A percentile compares a stretch with the other conserved stretches of the same genome.
These are phyloP conservation scores for Piromyces finnis DNA, from an alignment of 192 early-diverging fungal genomes.

Conservation along the genomic window DNA sequence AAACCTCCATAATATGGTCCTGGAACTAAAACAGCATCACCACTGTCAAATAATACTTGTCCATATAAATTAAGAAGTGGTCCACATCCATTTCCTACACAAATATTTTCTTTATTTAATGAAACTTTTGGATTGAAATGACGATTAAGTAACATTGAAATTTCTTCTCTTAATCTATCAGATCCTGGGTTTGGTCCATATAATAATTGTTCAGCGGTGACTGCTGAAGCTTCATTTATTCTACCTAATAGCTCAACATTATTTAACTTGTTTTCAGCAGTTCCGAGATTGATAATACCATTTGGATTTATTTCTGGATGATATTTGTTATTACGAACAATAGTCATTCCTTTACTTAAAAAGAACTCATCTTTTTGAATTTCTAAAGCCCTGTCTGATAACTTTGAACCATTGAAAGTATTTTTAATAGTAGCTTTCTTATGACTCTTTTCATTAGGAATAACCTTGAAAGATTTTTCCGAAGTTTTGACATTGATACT, in stretches of 20 bases:
- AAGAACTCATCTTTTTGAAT: not conserved
- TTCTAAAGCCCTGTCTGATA: not conserved
- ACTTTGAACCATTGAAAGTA: not conserved
- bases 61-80: conserved; percentile 41
- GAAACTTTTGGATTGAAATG: conserved; percentile 26
- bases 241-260: conserved; percentile 26
- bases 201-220: conserved; percentile 3
- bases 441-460: too few relatives aligned
- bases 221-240: conserved; percentile 8
- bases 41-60: conserved; percentile 42
- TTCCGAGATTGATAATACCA: conserved; percentile 69
- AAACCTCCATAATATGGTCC: conserved; percentile 65
- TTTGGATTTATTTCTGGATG: conserved; percentile 20
- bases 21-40: conserved; percentile 55
- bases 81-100: conserved; percentile 44
- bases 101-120: conserved; percentile 29
- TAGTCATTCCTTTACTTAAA: not conserved
- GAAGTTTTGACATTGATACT: too few relatives aligned
- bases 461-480: too few relatives aligned
- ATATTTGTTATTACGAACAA: not conserved
- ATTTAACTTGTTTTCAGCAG: conserved; percentile 62
- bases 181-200: conserved; percentile 36
- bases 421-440: too few relatives aligned
- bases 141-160: conserved; percentile 47
- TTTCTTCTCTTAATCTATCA: conserved; percentile 22